Evolutionary conservation across 306 rosid species (phyloP).

Genomic region (Astragalus glycyphyllos): DNA sequence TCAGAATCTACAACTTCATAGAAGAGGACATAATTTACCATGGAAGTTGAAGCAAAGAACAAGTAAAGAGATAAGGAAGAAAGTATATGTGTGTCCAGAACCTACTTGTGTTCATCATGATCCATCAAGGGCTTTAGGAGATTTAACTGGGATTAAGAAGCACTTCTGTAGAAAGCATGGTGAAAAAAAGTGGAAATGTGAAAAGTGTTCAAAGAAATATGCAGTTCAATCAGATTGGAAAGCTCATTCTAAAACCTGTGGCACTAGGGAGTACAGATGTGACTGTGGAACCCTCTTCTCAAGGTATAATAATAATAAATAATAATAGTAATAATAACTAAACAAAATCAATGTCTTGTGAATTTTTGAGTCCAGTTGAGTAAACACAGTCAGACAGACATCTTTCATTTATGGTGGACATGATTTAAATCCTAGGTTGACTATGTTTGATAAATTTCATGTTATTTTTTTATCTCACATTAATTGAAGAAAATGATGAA

Average conservation of each 20-base stretch:
- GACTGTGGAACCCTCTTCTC: slow-evolving; percentile 99
- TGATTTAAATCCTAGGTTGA: slow-evolving; percentile 46
- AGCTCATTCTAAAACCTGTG: slow-evolving; percentile 97
- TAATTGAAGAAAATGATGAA: slow-evolving; percentile 24
- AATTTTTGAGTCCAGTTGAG: slow-evolving; percentile 5
- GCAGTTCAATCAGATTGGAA: slow-evolving; percentile 99
- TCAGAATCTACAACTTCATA: slow-evolving; percentile 95
- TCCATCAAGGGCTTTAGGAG: slow-evolving; percentile 93
- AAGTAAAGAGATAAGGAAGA: slow-evolving; percentile 82
- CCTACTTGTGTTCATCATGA: slow-evolving; percentile 83
- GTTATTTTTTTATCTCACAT: too few relatives aligned
- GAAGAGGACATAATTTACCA: slow-evolving; percentile 95
- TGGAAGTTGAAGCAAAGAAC: slow-evolving; percentile 96
- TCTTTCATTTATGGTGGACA: slow-evolving; percentile 44
- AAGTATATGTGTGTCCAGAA: slow-evolving; percentile 95
- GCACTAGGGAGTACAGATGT: slow-evolving; percentile 95
- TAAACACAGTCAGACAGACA: slow-evolving; percentile 3
- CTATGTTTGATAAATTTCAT: slow-evolving; percentile 33
- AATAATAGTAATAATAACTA: slow-evolving; percentile 3
- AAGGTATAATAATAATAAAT: slow-evolving; percentile 67
- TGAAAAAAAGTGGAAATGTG: slow-evolving; percentile 99
- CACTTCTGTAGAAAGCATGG: slow-evolving; percentile 97
- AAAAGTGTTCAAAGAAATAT: slow-evolving; percentile 87
- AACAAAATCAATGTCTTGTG: slow-evolving; percentile 19
- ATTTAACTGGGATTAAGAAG: slow-evolving; percentile 93